Evolutionary conservation across 176 grass and related monocot genomes (phyloP).

Genomic region (Elaeis guineensis): DNA sequence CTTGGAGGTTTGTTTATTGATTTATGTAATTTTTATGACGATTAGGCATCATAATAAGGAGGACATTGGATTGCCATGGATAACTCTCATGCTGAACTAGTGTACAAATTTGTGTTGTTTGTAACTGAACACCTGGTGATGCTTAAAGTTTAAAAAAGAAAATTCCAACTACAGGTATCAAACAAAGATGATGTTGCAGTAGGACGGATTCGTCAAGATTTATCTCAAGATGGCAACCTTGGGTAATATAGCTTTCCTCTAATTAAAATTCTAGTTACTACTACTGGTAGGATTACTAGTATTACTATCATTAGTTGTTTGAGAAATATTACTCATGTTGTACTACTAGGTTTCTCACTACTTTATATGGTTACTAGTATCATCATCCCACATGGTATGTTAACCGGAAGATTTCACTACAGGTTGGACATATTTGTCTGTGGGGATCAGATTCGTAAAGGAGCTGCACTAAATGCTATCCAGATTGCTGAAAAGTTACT

Average conservation of each 20-base stretch:
- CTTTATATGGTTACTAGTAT: not conserved
- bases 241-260: conserved; percentile 40
- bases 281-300: not conserved
- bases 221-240: conserved; percentile 71
- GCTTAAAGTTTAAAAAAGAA: not conserved
- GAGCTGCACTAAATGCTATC: conserved; percentile 89
- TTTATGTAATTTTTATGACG: not conserved
- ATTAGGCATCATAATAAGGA: no score
- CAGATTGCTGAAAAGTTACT: conserved; percentile 94
- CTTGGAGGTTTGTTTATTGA: conserved; percentile 43
- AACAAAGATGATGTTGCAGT: conserved; percentile 89
- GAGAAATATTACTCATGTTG: no score
- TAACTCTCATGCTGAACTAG: no score
- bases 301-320: not conserved
- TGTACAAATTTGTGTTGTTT: no score
- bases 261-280: not conserved
- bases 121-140: no score
- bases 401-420: conserved; percentile 11
- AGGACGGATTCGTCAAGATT: conserved; percentile 83
- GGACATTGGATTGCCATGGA: no score
- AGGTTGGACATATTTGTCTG: conserved; percentile 96
- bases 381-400: not conserved
- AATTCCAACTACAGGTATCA: conserved; percentile 60
- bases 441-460: conserved; percentile 98
- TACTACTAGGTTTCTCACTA: no score